Base-by-base conservation (phyloP, 2,329 filamentous ascomycete genomes). In the Trichoderma polysporum region DNA sequence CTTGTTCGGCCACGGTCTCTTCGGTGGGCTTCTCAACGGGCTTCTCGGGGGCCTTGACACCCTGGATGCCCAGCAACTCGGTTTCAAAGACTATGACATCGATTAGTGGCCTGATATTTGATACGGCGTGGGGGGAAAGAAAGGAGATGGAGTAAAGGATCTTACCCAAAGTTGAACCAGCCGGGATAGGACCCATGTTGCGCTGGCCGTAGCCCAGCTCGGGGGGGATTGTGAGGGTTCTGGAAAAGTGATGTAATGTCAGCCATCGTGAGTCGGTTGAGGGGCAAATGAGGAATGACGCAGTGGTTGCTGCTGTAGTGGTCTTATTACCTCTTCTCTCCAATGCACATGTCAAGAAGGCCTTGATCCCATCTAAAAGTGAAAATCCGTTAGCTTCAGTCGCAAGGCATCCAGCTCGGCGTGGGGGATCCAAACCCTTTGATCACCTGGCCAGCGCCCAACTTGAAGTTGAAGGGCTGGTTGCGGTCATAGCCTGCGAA, bases 261-360 rank as follows among this genome's bases (percentile, higher is more conserved):
- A 54, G 49, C 35, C 27, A 53, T 45, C 37, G 31, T 35, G 49
- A 52, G 29, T 37, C n/a, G 17, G n/a, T 45, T 22, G 4, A 49
- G 25, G 27, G n/a, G 45, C 35, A 8, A 33, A 35, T 37, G 22
- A 8, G 58, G 33, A 4, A 37, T 56, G 61, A 52, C 50, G 61
- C 39, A 33, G 50, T 13, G 39, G 15, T 13, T 56, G 61, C 39
- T 37, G 61, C 39, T 27, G 50, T 13, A 31, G 15, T 13, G 39
- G 22, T 54, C 0, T 39, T 73, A 79, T 80, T 73, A 83, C 84
- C 86, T 87, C 84, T 94, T 94, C 84, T 98, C 94, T 69, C 95
- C 94, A 73, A 96, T 91, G 80, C 95, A 98, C 94, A 98, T 97
- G 75, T 92, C 92, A 63, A 95, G 74, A 45, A 98, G 85, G 58